A percentile compares a stretch with the other conserved stretches of the same genome.
Conservation (phyloP, 306 rosid species). For the Morella rubra region DNA sequence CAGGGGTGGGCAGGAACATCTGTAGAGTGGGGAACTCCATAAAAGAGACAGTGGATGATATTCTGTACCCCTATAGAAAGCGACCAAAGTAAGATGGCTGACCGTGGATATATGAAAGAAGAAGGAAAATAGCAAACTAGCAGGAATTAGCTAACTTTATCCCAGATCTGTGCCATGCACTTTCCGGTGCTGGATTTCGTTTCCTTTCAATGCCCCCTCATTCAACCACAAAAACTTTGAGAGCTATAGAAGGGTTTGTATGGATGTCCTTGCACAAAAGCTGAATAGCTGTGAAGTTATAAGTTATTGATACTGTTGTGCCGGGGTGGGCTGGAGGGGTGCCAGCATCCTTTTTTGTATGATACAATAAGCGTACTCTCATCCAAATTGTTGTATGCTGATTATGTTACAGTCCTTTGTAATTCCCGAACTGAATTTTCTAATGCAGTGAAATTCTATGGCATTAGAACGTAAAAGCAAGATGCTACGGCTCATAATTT, state of each 20-base stretch:
- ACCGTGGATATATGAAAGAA: neutral
- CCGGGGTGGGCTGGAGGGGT: neutral
- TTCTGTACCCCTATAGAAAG: constrained; percentile 9
- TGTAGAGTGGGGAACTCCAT: constrained; percentile 7
- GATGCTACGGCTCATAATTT: too few species aligned
- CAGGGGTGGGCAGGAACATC: neutral
- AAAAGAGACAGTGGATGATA: constrained; percentile 4
- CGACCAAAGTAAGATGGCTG: constrained; percentile 7
- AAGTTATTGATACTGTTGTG: neutral
- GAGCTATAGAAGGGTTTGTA: neutral
- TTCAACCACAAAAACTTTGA: neutral
- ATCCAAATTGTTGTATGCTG: neutral
- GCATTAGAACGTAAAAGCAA: neutral
- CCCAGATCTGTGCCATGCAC: neutral
- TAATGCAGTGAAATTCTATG: neutral
- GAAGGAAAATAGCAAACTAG: neutral
- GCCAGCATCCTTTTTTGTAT: neutral
- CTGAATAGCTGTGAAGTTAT: neutral
- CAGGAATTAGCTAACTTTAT: neutral
- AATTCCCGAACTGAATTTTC: neutral
- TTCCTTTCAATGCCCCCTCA: neutral
- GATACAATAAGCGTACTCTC: neutral
- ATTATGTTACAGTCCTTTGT: neutral
- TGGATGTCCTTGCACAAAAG: neutral
- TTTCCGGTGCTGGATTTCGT: neutral